These are phyloP conservation scores for Fusarium sp. DNA, from an alignment of 2,329 filamentous ascomycete species.

Conservation along the genomic window DNA sequence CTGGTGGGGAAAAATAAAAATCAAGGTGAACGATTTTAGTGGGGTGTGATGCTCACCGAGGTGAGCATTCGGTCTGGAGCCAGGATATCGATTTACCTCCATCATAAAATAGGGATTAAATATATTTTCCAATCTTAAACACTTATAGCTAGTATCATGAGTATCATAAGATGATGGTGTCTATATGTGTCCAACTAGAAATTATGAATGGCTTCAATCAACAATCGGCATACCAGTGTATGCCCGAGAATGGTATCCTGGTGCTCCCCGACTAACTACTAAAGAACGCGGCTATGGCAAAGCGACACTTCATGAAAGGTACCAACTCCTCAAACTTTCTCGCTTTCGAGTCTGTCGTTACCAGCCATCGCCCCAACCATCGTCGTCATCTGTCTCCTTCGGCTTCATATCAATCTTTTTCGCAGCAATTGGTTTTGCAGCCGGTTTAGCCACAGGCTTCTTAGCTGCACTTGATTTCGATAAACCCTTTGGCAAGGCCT, in stretches of 20 bases:
- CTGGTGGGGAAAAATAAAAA: conserved; percentile 24
- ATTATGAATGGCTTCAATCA: conserved; percentile 16
- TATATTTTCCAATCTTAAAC: no score
- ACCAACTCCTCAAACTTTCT: neutral
- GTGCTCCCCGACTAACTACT: neutral
- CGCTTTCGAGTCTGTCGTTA: conserved; percentile 40
- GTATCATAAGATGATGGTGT: no score
- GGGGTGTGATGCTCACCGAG: conserved; percentile 13
- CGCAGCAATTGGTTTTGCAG: conserved; percentile 53
- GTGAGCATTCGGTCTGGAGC: neutral
- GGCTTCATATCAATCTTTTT: conserved; percentile 78
- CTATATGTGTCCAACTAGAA: neutral
- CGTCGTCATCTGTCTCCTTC: conserved; percentile 64
- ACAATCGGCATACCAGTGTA: conserved; percentile 18
- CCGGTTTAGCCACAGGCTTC: conserved; percentile 54
- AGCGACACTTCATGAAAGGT: neutral
- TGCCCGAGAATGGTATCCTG: conserved; percentile 31
- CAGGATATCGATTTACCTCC: neutral
- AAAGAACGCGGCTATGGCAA: neutral
- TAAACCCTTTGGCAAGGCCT: conserved; percentile 83
- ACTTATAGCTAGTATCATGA: neutral
- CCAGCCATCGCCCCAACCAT: conserved; percentile 74
- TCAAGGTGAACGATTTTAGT: conserved; percentile 32
- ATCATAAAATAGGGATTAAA: neutral
- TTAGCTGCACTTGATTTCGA: conserved; percentile 63